Percentiles rank a stretch among this genome's conserved stretches.
phyloP scores from a whole-genome alignment of 1,284 basidiomycete species.

The Rhodotorula sp. region DNA sequence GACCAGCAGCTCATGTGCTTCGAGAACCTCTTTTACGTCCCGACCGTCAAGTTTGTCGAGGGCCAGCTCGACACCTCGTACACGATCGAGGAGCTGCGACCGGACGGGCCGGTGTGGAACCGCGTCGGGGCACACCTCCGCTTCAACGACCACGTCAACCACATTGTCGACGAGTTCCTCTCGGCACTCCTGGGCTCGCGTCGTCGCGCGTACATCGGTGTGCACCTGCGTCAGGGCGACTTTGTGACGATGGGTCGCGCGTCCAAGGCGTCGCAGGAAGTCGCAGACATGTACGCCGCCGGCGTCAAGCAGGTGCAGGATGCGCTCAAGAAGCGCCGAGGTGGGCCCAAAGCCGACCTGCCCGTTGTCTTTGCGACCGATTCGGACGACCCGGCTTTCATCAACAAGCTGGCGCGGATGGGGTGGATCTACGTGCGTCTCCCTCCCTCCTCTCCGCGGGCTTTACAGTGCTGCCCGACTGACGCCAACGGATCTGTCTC shows the following conservation, averaged over 20 bases:
- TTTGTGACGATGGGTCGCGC: slow-evolving; percentile 26
- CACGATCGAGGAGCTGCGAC: slow-evolving; percentile 36
- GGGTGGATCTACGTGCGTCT: slow-evolving; percentile 29
- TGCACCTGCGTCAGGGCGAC: slow-evolving; percentile 35
- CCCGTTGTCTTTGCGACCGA: slow-evolving; percentile 38
- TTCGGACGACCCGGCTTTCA: slow-evolving; percentile 31
- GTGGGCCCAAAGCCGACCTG: slow-evolving; percentile 10
- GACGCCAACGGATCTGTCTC: background rate
- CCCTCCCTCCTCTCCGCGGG: background rate
- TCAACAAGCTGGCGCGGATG: slow-evolving; percentile 24
- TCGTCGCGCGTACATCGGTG: slow-evolving; percentile 29
- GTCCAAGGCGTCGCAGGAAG: slow-evolving; percentile 15
- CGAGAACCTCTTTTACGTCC: slow-evolving; percentile 41
- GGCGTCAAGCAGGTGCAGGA: slow-evolving; percentile 25
- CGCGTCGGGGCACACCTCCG: slow-evolving; percentile 28
- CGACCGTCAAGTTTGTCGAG: slow-evolving; percentile 29
- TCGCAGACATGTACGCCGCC: slow-evolving; percentile 22
- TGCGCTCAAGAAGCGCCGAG: slow-evolving; percentile 1
- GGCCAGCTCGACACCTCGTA: slow-evolving; percentile 31
- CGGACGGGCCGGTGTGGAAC: slow-evolving; percentile 38
- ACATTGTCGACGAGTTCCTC: slow-evolving; percentile 38
- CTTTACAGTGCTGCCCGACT: accelerated
- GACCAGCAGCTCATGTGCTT: slow-evolving; percentile 39
- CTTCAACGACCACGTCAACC: slow-evolving; percentile 36
- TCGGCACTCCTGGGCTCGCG: slow-evolving; percentile 31